phyloP scores from a whole-genome alignment of 495 filamentous ascomycete genomes.

The Copromyces sp. region DNA sequence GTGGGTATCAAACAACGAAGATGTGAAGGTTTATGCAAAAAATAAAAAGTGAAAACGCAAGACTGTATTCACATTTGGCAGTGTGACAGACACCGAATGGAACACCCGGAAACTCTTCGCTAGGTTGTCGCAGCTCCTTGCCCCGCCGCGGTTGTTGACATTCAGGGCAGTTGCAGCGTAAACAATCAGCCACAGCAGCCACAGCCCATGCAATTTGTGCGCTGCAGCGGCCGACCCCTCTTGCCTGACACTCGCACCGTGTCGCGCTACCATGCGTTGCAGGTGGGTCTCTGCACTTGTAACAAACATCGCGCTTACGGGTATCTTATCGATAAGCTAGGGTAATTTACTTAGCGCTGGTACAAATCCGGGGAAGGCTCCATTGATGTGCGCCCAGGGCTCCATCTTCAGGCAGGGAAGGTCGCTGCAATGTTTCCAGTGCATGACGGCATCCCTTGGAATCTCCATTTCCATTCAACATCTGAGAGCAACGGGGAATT shows the following conservation, averaged over 20 bases:
- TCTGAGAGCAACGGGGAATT: background rate
- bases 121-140: conserved; percentile 3
- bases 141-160: conserved; percentile 17
- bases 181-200: conserved; percentile 26
- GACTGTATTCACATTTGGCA: background rate
- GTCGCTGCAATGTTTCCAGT: background rate
- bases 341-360: background rate
- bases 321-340: background rate
- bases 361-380: background rate
- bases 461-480: background rate
- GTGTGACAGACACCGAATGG: background rate
- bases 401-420: background rate
- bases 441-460: background rate
- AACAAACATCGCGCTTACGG: background rate
- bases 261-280: background rate
- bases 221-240: background rate
- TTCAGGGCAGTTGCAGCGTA: conserved; percentile 13
- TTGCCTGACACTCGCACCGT: background rate
- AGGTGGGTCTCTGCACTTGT: background rate
- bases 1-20: background rate
- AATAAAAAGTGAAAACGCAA: background rate
- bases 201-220: conserved; percentile 3
- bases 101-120: conserved; percentile 5
- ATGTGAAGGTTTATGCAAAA: background rate
- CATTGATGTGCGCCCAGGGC: background rate